Evolutionary conservation across 2,329 filamentous ascomycete genomes (phyloP), one percentile per base, ranked within the genome.

Genomic region (Xylaria sp.): DNA sequence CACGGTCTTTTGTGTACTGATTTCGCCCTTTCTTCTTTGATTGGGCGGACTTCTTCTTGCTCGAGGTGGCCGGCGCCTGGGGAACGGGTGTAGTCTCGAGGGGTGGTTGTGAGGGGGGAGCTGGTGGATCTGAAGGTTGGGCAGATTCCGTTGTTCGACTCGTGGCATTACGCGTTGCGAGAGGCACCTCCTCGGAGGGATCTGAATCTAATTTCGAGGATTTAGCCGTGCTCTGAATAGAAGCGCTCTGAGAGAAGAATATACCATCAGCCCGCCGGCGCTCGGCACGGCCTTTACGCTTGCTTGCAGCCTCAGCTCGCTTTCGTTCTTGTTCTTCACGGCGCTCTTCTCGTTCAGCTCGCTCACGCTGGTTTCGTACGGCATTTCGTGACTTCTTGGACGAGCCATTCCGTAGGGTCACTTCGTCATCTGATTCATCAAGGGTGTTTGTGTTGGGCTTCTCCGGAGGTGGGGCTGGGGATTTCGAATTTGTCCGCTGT

Each of bases 201-300:
- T 91, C 89, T 35, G 88, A 89, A 69, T 92, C 89, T 88, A 67
- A 64, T 67, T 65, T 66, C 23, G 23, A 30, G 5, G 5, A 57
- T 71, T 77, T 63, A 76, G 75, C 59, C 46, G 3, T 63, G 48
- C 48, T 69, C 66, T 34, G 37, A 11, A 16, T 66, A 47, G 64
- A 62, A 30, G 2, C 35, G 23, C 58, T 8, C 7, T 50, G 3
- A 52, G 11, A 8, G 47, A 8, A 35, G 1, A 8, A 37, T 52
- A 69, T 79, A 92, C 91, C 91, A 70, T 96, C 92, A 65, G 82
- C 87, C 72, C 91, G 87, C 67, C 92, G 84, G 63, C 91, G 83
- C 66, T 94, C 92, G 48, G 89, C 87, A 58, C 91, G 84, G 54
- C 88, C 90, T 78, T 93, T 94, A 62, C 92, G 83, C 72, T 92